These are phyloP conservation scores for Gastrolobium bilobum DNA, from an alignment of 306 rosid genomes.

Conservation along the genomic window DNA sequence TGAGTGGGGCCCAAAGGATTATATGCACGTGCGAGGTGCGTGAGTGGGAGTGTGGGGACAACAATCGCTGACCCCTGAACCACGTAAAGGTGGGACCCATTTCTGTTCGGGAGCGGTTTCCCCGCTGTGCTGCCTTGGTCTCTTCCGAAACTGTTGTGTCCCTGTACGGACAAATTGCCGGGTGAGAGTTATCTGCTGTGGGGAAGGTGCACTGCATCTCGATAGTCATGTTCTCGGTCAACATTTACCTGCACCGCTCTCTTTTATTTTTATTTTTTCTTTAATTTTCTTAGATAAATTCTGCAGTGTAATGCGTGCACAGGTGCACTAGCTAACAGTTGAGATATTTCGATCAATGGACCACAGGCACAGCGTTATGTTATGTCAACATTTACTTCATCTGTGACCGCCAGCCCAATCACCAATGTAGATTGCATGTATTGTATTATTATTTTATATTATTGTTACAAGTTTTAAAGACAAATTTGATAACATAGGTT, in stretches of 20 bases:
- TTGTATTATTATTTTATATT: not conserved
- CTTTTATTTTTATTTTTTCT: not conserved
- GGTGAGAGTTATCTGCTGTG: constrained; percentile 38
- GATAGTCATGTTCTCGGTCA: not conserved
- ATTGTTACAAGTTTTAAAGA: too few relatives aligned
- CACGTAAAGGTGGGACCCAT: constrained; percentile 60
- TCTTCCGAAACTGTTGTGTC: constrained; percentile 46
- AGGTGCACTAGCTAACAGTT: not conserved
- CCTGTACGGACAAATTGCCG: constrained; percentile 57
- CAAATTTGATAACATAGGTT: too few relatives aligned
- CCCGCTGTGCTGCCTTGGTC: constrained; percentile 51
- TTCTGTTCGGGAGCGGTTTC: constrained; percentile 44
- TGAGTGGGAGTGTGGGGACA: constrained; percentile 13
- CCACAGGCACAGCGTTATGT: not conserved
- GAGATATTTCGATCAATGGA: not conserved
- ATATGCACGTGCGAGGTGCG: constrained; percentile 58
- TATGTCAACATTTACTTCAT: constrained; percentile 17
- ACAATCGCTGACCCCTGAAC: constrained; percentile 49
- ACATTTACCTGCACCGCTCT: not conserved
- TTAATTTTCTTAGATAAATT: not conserved
- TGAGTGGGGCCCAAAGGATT: not conserved
- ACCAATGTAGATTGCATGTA: not conserved
- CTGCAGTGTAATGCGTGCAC: not conserved
- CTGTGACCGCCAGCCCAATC: not conserved
- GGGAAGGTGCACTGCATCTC: not conserved